These are phyloP conservation scores for Amauroascus verrucosus DNA, from an alignment of 2,329 filamentous ascomycete genomes.

Conservation along the genomic window DNA sequence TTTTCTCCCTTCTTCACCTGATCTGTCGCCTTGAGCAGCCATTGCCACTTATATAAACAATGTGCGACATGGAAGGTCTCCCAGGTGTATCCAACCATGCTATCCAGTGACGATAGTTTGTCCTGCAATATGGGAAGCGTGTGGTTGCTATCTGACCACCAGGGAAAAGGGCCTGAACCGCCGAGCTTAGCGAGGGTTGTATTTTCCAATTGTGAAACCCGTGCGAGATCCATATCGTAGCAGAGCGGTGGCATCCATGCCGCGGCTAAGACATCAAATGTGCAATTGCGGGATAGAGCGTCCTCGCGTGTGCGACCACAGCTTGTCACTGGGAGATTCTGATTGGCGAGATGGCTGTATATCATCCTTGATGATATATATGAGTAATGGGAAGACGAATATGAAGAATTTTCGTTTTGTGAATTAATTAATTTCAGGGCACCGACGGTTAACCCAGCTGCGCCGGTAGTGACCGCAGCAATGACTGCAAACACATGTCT, in stretches of 20 bases:
- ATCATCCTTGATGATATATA: background rate
- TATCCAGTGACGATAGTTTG: constrained; percentile 2
- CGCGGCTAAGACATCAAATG: constrained; percentile 11
- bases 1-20: constrained; percentile 11
- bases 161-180: constrained; percentile 8
- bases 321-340: background rate
- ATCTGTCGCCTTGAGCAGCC: constrained; percentile 12
- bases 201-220: background rate
- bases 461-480: too few relatives aligned
- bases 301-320: constrained; percentile 12
- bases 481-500: too few relatives aligned
- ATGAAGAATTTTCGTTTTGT: too few relatives aligned
- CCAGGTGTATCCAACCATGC: constrained; percentile 13
- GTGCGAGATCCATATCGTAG: constrained; percentile 9
- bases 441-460: too few relatives aligned
- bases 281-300: constrained; percentile 10
- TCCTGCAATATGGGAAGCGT: constrained; percentile 7
- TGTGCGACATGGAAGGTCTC: constrained; percentile 13
- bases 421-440: too few relatives aligned
- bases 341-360: background rate
- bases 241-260: constrained; percentile 14
- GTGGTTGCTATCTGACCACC: constrained; percentile 12
- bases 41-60: constrained; percentile 15
- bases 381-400: background rate
- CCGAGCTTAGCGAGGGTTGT: constrained; percentile 4